Base-by-base conservation (phyloP, 805 yeast species). In the Kodamaea kakaduensis region DNA sequence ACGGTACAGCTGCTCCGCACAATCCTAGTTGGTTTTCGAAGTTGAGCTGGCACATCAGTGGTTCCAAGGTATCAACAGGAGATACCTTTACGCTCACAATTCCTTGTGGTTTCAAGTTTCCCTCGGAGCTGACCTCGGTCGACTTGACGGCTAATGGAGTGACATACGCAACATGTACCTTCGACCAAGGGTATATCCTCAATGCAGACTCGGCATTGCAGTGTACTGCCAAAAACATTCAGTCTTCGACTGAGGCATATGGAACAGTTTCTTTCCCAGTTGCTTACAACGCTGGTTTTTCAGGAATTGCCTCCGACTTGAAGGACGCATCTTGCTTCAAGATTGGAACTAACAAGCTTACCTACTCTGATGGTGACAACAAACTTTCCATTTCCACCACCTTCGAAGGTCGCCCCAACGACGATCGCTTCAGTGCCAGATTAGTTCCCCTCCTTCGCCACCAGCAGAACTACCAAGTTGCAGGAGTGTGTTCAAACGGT, bases 101-200 rank as follows among this genome's bases (percentile, higher is more conserved):
- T 24, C 53, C 53, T 4, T 39, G 46, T 36, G 48, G 38, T 19
- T 47, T 34, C 36, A 49, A 44, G 31, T 42, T 41, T 23, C 44
- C 49, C n/a, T 5, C 42, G 7, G 14, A 28, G 9, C 17, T 30
- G 3, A 9, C 32, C 7, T 33, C 43, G 10, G 16, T 40, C 9
- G 31, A 32, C 17, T 35, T 44, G 21, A 20, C 21, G 6, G 41
- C 28, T 17, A 24, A 44, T 13, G 37, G 36, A 5, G 36, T 21
- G 3, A 31, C 30, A 7, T 51, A 42, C 35, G 62, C 61, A 3
- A 46, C 48, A 7, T 57, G 62, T 45, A 13, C 25, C 3, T 40
- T 47, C 6, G 36, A 25, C 16, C 30, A 37, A 20, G 46, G 44
- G 20, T 45, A 42, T 17, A 26, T 32, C 25, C 6, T 40, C 6